Percentiles rank a stretch among this genome's conserved stretches.
phyloP scores from a whole-genome alignment of 139 green algal genomes.

The Nannochloris sp. region DNA sequence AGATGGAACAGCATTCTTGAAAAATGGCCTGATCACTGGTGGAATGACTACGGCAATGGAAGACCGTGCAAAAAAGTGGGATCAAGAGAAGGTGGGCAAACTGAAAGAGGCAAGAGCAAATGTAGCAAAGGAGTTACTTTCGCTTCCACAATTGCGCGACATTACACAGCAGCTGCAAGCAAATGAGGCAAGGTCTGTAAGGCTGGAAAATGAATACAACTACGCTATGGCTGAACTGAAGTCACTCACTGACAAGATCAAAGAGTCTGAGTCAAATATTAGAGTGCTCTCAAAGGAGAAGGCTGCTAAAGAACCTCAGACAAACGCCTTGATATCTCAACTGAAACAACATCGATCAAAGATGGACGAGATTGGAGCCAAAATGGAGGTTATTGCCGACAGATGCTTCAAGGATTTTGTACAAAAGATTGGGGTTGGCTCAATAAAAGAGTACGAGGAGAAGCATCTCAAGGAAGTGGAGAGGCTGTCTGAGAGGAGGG shows the following conservation, averaged over 20 bases:
- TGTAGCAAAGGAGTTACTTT: slow-evolving; percentile 15
- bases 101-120: slow-evolving; percentile 35
- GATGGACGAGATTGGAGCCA: slow-evolving; percentile 27
- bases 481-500: slow-evolving; percentile 14
- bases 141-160: slow-evolving; percentile 23
- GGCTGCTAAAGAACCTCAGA: slow-evolving; percentile 18
- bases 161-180: slow-evolving; percentile 20
- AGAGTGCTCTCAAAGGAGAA: slow-evolving; percentile 23
- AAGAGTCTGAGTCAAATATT: slow-evolving; percentile 4
- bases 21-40: slow-evolving; percentile 74
- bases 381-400: slow-evolving; percentile 47
- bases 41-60: slow-evolving; percentile 36
- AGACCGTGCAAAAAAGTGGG: slow-evolving; percentile 51
- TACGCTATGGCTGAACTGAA: slow-evolving; percentile 20
- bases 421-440: slow-evolving; percentile 60
- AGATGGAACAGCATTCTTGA: slow-evolving; percentile 84
- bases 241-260: slow-evolving; percentile 22
- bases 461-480: slow-evolving; percentile 46
- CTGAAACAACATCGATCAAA: slow-evolving; percentile 28
- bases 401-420: slow-evolving; percentile 6
- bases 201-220: slow-evolving; percentile 32
- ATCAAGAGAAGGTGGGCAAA: slow-evolving; percentile 39
- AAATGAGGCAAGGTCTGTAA: slow-evolving; percentile 24
- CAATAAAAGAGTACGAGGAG: slow-evolving; percentile 84
- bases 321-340: slow-evolving; percentile 25